Conservation (phyloP, 176 grass and related monocot genomes). For the Triticum urartu region DNA sequence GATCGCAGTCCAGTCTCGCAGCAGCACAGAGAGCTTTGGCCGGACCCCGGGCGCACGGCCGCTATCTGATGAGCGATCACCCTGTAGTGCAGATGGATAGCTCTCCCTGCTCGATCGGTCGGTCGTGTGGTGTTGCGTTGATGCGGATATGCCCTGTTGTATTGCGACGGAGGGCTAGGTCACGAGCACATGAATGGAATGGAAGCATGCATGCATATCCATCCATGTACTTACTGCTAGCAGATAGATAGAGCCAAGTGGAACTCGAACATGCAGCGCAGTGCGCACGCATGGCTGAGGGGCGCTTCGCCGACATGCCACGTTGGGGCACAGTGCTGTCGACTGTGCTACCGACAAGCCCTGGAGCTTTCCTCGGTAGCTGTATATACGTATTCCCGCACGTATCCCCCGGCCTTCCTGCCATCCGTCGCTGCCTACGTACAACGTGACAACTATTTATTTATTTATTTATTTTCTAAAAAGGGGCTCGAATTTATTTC, state of each 20-base stretch:
- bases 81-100: background rate
- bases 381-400: background rate
- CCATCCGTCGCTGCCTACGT: background rate
- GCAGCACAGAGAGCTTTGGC: background rate
- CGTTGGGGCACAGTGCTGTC: constrained; percentile 4
- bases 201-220: background rate
- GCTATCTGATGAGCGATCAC: background rate
- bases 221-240: background rate
- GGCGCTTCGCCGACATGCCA: constrained; percentile 15
- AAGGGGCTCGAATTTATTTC: too few relatives aligned
- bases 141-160: background rate
- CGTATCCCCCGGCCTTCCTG: background rate
- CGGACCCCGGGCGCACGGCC: background rate
- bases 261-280: background rate
- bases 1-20: background rate
- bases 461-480: too few relatives aligned
- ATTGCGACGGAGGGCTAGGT: background rate
- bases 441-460: too few relatives aligned
- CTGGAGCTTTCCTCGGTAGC: background rate
- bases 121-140: background rate
- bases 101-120: background rate
- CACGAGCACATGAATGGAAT: background rate
- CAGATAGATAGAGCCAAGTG: background rate
- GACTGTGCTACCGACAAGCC: constrained; percentile 19
- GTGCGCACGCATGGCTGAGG: background rate